Conservation (phyloP, 2,329 filamentous ascomycete species). For the Leptographium radiaticola region DNA sequence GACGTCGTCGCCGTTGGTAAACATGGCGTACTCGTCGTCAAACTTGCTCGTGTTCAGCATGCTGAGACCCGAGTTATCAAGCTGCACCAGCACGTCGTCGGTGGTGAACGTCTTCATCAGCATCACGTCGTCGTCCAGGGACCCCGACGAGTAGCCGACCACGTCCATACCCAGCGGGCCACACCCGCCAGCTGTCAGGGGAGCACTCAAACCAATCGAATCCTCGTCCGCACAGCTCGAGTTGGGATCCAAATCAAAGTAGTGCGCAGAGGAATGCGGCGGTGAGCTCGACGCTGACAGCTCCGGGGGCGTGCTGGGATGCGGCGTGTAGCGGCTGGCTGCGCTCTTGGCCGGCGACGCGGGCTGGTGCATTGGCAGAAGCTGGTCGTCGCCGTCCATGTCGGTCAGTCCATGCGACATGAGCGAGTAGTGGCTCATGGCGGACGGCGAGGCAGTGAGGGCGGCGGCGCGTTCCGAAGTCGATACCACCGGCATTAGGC, state of each 20-base stretch:
- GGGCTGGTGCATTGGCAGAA: slow-evolving; percentile 12
- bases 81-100: slow-evolving; percentile 27
- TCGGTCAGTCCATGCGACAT: slow-evolving; percentile 23
- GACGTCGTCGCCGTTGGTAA: slow-evolving; percentile 35
- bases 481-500: slow-evolving; percentile 15
- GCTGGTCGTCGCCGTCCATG: slow-evolving; percentile 3
- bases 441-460: slow-evolving; percentile 30
- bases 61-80: slow-evolving; percentile 30
- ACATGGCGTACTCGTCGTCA: slow-evolving; percentile 42
- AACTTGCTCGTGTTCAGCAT: slow-evolving; percentile 40
- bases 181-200: slow-evolving; percentile 16
- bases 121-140: slow-evolving; percentile 30
- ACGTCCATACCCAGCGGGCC: slow-evolving; percentile 19
- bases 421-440: slow-evolving; percentile 30
- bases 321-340: slow-evolving; percentile 34
- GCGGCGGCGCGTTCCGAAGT: slow-evolving; percentile 16
- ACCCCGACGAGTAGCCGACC: slow-evolving; percentile 16
- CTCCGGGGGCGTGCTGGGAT: slow-evolving; percentile 36
- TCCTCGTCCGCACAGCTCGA: slow-evolving; percentile 17
- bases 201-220: slow-evolving; percentile 17
- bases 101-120: slow-evolving; percentile 30
- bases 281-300: slow-evolving; percentile 49
- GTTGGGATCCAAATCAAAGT: slow-evolving; percentile 33
- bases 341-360: slow-evolving; percentile 38
- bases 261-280: slow-evolving; percentile 26